Evolutionary conservation across 2,329 filamentous ascomycete species (phyloP).

Genomic region (Plectosphaerella cucumerina): DNA sequence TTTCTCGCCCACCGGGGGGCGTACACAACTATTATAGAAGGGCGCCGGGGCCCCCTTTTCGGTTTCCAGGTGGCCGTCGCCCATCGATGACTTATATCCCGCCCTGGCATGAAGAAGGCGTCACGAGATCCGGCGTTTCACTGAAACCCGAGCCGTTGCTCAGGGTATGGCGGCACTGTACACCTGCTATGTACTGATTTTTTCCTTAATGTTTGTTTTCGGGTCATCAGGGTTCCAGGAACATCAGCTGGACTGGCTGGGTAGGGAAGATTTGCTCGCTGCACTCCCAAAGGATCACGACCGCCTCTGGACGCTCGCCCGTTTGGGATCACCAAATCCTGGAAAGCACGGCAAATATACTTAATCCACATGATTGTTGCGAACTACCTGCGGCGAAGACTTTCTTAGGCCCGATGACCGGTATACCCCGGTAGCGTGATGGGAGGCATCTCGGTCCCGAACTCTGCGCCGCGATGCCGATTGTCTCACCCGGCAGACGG

Average conservation of each 20-base stretch:
- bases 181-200: background rate
- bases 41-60: background rate
- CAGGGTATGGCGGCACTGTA: background rate
- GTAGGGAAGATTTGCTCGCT: background rate
- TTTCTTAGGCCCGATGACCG: no score
- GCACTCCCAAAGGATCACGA: no score
- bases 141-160: background rate
- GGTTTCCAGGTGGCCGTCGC: background rate
- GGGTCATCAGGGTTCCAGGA: background rate
- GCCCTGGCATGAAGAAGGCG: conserved; percentile 3
- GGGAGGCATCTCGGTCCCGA: no score
- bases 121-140: conserved; percentile 3
- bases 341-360: background rate
- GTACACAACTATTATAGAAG: background rate
- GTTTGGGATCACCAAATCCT: no score
- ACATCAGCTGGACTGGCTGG: background rate
- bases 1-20: background rate
- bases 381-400: conserved; percentile 3
- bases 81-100: background rate
- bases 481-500: no score
- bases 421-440: no score
- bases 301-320: no score
- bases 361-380: conserved; percentile 14
- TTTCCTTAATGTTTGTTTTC: conserved; percentile 1
- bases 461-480: no score